These are phyloP conservation scores for Setomelanomma holmii DNA, from an alignment of 2,329 filamentous ascomycete species.

Conservation along the genomic window DNA sequence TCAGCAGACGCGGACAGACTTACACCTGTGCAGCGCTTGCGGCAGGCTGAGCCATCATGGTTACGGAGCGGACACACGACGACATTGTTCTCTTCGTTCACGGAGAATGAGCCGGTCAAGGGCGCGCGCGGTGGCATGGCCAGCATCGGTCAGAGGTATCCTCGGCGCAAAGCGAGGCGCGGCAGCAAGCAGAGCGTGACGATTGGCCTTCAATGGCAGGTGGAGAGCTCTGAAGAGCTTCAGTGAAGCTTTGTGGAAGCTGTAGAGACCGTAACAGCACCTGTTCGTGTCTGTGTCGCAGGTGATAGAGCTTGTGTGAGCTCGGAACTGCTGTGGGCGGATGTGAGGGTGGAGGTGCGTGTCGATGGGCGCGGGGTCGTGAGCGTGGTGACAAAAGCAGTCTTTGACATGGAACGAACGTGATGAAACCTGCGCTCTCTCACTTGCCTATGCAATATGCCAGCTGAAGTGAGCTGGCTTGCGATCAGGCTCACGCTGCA, in stretches of 20 bases:
- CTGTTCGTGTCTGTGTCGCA: background rate
- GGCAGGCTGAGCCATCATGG: conserved; percentile 94
- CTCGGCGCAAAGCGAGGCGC: conserved; percentile 3
- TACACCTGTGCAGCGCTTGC: conserved; percentile 97
- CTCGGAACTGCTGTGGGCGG: conserved; percentile 1
- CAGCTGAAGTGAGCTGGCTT: background rate
- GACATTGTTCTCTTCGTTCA: conserved; percentile 91
- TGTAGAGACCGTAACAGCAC: conserved; percentile 4
- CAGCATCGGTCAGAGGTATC: conserved; percentile 51
- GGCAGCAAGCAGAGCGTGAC: background rate
- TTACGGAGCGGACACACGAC: conserved; percentile 96
- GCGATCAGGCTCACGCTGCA: conserved; percentile 17
- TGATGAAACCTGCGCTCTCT: conserved; percentile 4
- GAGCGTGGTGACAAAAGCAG: background rate
- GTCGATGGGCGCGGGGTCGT: background rate
- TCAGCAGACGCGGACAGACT: conserved; percentile 58
- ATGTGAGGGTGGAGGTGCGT: conserved; percentile 1
- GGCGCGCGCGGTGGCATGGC: conserved; percentile 88
- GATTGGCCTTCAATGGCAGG: conserved; percentile 13
- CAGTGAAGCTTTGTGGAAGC: conserved; percentile 4
- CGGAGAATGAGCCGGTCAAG: conserved; percentile 88
- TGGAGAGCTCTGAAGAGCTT: conserved; percentile 5
- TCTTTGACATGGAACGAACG: background rate
- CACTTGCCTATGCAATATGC: conserved; percentile 2
- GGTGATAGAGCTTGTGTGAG: background rate